phyloP scores from a whole-genome alignment of 768 basidiomycete genomes.

The Termitomyces sp. region DNA sequence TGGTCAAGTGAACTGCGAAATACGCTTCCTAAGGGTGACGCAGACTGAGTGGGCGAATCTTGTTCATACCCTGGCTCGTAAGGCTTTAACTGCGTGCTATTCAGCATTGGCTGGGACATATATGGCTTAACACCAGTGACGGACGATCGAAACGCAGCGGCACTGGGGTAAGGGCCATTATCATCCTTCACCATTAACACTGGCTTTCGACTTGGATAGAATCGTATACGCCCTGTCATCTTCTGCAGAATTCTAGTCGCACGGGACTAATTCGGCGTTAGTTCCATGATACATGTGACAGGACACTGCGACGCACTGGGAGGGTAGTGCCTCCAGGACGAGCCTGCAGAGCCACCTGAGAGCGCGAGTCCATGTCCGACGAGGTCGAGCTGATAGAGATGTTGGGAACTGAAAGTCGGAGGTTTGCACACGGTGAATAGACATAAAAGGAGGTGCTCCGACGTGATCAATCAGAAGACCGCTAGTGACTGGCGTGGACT shows the following conservation, averaged over 20 bases:
- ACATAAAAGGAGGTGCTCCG: slow-evolving; percentile 1
- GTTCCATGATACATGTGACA: not conserved
- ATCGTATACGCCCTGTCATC: slow-evolving; percentile 29
- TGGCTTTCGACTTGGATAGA: slow-evolving; percentile 2
- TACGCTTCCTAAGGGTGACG: slow-evolving; percentile 6
- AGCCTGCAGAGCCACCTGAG: slow-evolving; percentile 18
- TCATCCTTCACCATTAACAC: slow-evolving; percentile 1
- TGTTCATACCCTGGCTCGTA: slow-evolving; percentile 16
- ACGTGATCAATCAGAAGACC: slow-evolving; percentile 4
- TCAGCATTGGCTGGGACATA: slow-evolving; percentile 40
- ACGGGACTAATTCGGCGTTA: slow-evolving; percentile 17
- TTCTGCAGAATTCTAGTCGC: slow-evolving; percentile 34
- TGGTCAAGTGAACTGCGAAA: slow-evolving; percentile 1
- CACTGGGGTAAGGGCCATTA: slow-evolving; percentile 21
- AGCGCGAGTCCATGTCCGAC: slow-evolving; percentile 17
- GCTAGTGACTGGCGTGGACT: not conserved
- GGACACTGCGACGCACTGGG: slow-evolving; percentile 5
- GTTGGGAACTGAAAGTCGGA: not conserved
- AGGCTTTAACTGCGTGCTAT: slow-evolving; percentile 14
- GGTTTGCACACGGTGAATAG: not conserved
- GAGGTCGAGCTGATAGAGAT: not conserved
- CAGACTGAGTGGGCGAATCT: slow-evolving; percentile 16
- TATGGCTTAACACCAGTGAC: slow-evolving; percentile 30
- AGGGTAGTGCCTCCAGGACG: slow-evolving; percentile 17
- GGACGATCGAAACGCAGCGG: slow-evolving; percentile 15